These are phyloP conservation scores for Ensete glaucum DNA, from an alignment of 176 grass and related monocot genomes.

Conservation along the genomic window DNA sequence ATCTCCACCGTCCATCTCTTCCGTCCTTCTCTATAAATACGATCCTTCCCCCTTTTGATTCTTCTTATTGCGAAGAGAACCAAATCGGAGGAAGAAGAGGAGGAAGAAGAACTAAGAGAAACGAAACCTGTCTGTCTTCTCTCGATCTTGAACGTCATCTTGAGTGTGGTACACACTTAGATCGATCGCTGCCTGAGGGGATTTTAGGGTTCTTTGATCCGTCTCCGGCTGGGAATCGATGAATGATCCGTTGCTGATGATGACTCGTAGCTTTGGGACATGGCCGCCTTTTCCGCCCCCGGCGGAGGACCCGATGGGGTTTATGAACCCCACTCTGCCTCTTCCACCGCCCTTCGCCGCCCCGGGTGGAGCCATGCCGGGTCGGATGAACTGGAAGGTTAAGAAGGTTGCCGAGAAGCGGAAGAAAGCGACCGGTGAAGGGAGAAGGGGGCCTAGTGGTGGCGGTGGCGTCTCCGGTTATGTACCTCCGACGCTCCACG, in stretches of 20 bases:
- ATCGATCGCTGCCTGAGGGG: too few species aligned
- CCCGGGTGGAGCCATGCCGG: constrained; percentile 4
- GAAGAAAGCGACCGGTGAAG: constrained; percentile 25
- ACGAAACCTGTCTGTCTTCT: too few species aligned
- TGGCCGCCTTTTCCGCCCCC: constrained; percentile 35
- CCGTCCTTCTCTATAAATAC: too few species aligned
- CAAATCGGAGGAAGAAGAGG: too few species aligned
- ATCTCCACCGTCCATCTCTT: too few species aligned
- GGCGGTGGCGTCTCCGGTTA: constrained; percentile 20
- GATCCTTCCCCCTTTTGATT: too few species aligned
- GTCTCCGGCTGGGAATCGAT: not conserved
- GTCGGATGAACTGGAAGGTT: constrained; percentile 26
- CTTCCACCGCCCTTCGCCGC: constrained; percentile 17
- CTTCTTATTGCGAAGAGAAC: too few species aligned
- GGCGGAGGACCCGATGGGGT: constrained; percentile 15
- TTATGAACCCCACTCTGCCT: not conserved
- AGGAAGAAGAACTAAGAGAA: too few species aligned
- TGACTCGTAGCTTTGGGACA: constrained; percentile 41
- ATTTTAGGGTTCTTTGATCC: too few species aligned
- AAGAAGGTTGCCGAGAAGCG: constrained; percentile 28
- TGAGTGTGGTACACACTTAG: too few species aligned
- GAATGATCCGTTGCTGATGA: constrained; percentile 59
- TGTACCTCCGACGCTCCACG: constrained; percentile 58
- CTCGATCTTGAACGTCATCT: too few species aligned
- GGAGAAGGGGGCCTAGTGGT: not conserved